Percentiles rank a stretch among this genome's conserved stretches.
These are phyloP conservation scores for Monilinia polystroma DNA, from an alignment of 2,329 filamentous ascomycete species.

Conservation along the genomic window DNA sequence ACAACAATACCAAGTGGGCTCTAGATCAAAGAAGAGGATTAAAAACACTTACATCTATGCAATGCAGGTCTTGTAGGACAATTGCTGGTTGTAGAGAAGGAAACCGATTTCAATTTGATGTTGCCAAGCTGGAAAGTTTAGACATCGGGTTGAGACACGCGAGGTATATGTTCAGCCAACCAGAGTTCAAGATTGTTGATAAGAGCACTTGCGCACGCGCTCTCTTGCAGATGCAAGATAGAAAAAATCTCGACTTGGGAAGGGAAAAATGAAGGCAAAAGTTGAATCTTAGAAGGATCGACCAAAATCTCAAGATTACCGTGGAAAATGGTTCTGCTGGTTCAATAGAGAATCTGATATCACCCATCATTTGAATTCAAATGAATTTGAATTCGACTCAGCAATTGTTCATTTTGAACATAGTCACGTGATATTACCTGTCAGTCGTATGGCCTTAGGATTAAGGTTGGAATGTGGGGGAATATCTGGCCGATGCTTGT, in stretches of 20 bases:
- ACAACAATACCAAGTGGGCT: background rate
- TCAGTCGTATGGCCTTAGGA: background rate
- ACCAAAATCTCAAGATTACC: background rate
- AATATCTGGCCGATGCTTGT: no score
- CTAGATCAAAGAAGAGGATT: slow-evolving; percentile 13
- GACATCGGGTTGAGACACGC: slow-evolving; percentile 22
- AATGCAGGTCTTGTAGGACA: slow-evolving; percentile 25
- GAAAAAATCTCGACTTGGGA: background rate
- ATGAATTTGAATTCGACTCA: no score
- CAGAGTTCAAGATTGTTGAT: slow-evolving; percentile 15
- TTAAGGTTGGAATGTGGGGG: background rate
- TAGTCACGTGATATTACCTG: background rate
- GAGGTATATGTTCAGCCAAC: slow-evolving; percentile 15
- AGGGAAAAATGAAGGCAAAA: background rate
- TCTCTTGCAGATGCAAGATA: slow-evolving; percentile 15
- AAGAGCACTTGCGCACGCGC: slow-evolving; percentile 18
- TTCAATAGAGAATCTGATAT: no score
- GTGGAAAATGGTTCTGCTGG: no score
- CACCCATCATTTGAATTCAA: no score
- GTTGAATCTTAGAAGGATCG: background rate
- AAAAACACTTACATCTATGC: slow-evolving; percentile 31
- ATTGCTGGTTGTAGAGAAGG: slow-evolving; percentile 27
- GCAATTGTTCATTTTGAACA: no score
- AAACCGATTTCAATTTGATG: slow-evolving; percentile 28
- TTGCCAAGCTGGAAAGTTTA: slow-evolving; percentile 38